Evolutionary conservation across 805 yeast genomes (phyloP), one percentile per base, ranked within the genome.

Genomic region (Blastobotrys chiropterorum): DNA sequence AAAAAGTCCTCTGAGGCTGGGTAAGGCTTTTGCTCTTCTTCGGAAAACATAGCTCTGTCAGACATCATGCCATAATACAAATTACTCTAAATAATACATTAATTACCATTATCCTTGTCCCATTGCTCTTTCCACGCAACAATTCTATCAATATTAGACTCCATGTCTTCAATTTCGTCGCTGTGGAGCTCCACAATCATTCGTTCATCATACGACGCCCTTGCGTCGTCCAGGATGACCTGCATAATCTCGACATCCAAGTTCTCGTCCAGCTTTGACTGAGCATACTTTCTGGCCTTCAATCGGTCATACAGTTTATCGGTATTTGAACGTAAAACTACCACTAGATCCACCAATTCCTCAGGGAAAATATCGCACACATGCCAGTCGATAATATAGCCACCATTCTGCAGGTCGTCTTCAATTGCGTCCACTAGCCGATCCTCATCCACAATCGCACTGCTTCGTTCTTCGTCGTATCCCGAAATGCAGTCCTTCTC

Each of bases 201-300:
- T 56, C 85, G 87, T 44, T 82, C 82, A 31, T 77, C 85, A 63
- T 89, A 94, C 41, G 84, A 77, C 34, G 89, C 97, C 53, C 78
- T 73, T 0, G 98, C 99, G 59, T 94, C 99, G 57, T 84, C 85
- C 45, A 82, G 69, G 14, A 94, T 79, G 13, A 92, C 87, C 59
- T 90, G 92, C 98, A 94, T 94, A 58, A 94, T 94, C 69, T 94
- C 99, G 54, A 95, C 95, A 67, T 94, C 99, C 44, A 94, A 71
- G 65, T 94, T 94, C 62, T 94, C 99, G 52, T 83, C 85, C 56
- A 94, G 80, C 69, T 94, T 94, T 54, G 78, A 75, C 55, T 87
- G 85, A 50, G 84, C 81, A 65, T 94, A 94, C 4, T 83, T 85
- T 67, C 99, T 78, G 54, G 79, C 77, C 55, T 74, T 72, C 59